Evolutionary conservation across 805 yeast species (phyloP), one percentile per base, ranked within the genome.

Genomic region (Blastobotrys attinorum): DNA sequence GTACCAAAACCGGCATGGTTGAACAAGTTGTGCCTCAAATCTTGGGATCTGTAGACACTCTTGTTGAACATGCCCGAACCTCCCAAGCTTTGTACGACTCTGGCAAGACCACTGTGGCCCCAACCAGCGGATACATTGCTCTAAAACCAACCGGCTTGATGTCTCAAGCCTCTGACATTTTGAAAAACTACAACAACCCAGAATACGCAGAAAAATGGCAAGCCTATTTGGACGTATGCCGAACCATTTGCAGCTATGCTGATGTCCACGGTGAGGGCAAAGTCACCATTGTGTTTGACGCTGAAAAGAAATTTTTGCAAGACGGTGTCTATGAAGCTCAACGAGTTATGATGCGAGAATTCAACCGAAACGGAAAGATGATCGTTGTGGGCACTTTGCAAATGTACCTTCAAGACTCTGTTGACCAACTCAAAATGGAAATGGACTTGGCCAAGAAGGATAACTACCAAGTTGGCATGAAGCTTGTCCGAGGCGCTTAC

Each of bases 401-500:
- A 68, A 79, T 90, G 86, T 89, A 89, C 63, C 71, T 90, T 57
- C 77, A 79, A 40, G 85, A 82, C 50, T 79, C 94, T 0, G 61
- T 79, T 2, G 70, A 71, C 17, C 72, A 83, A 52, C 67, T 90
- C 50, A 62, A 73, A 25, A 51, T 65, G 32, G 97, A 89, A 60
- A 75, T 76, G 51, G 63, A 70, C 51, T 67, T 79, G 44, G 96
- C 97, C 15, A 53, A 65, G 46, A 61, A 71, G 44, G 55, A 51
- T 42, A 72, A 75, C 42, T 89, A 89, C 64, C 75, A 83, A 58
- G 65, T 88, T 45, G 96, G 96, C 17, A 69, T 88, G 70, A 89
- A 89, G 64, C 73, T 89, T 44, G 97, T 89, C 15, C 78, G 97
- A 64, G 97, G 97, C 51, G 97, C 97, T 13, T 89, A 89, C 68